Percentiles rank a stretch among this genome's conserved stretches.
Conservation (phyloP, 169 alveolate genomes). For the Plasmodium coatneyi region DNA sequence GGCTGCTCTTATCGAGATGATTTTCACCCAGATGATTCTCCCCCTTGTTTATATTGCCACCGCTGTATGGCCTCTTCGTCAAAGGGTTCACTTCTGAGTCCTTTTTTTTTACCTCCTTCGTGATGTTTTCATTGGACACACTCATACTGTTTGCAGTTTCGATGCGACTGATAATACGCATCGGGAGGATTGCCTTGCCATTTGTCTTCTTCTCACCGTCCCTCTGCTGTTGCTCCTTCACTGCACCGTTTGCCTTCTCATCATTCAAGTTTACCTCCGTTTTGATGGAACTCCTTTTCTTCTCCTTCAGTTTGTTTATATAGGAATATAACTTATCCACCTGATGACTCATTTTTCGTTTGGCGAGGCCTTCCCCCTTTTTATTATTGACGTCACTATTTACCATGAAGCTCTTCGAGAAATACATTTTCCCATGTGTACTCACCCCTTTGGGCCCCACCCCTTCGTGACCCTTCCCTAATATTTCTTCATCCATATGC, state of each 20-base stretch:
- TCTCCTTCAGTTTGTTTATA: constrained; percentile 52
- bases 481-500: neutral
- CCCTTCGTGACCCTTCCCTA: neutral
- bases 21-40: neutral
- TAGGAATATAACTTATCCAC: constrained; percentile 64
- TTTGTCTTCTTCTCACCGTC: neutral
- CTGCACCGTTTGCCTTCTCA: neutral
- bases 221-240: neutral
- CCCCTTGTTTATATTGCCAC: neutral
- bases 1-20: neutral
- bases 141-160: neutral
- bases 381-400: constrained; percentile 26
- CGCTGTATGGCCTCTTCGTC: neutral
- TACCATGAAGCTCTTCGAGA: neutral
- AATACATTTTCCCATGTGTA: neutral
- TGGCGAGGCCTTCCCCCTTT: neutral
- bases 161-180: constrained; percentile 3
- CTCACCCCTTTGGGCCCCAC: neutral
- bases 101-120: neutral
- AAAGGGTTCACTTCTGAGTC: neutral
- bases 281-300: constrained; percentile 8
- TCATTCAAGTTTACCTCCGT: neutral
- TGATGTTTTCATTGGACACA: neutral
- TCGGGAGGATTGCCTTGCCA: neutral
- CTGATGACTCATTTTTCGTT: constrained; percentile 19